These are phyloP conservation scores for Russula brevipes DNA, from an alignment of 768 basidiomycete species.

Conservation along the genomic window DNA sequence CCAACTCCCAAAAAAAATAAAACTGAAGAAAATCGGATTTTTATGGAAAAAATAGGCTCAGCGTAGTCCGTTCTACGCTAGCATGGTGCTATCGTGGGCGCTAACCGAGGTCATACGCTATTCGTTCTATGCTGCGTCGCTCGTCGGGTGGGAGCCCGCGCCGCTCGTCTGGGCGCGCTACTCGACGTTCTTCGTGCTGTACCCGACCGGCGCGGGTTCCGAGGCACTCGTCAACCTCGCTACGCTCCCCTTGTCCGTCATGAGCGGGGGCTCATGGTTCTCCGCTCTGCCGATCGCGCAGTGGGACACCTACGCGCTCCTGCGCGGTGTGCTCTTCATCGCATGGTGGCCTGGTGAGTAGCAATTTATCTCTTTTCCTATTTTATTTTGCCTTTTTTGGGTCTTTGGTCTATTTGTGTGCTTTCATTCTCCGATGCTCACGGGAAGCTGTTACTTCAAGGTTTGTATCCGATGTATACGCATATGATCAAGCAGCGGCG, in stretches of 20 bases:
- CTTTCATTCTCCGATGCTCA: slow-evolving; percentile 1
- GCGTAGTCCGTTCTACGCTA: slow-evolving; percentile 72
- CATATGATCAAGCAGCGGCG: slow-evolving; percentile 56
- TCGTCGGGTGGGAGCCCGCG: slow-evolving; percentile 49
- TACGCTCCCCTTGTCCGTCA: slow-evolving; percentile 53
- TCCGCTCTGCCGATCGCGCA: slow-evolving; percentile 31
- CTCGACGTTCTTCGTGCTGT: slow-evolving; percentile 90
- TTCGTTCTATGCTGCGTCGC: slow-evolving; percentile 69
- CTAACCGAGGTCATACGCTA: slow-evolving; percentile 90
- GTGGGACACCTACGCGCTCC: slow-evolving; percentile 38
- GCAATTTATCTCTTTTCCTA: slow-evolving; percentile 11
- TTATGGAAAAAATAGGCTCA: slow-evolving; percentile 41
- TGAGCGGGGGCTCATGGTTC: slow-evolving; percentile 28
- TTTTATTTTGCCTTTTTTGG: background rate
- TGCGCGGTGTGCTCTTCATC: slow-evolving; percentile 50
- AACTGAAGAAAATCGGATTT: background rate
- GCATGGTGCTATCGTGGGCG: slow-evolving; percentile 93
- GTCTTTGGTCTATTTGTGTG: background rate
- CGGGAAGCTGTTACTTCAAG: slow-evolving; percentile 27
- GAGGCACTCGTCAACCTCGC: slow-evolving; percentile 82
- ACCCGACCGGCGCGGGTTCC: slow-evolving; percentile 86
- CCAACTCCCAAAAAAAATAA: background rate
- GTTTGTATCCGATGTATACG: slow-evolving; percentile 50
- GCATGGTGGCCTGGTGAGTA: slow-evolving; percentile 86
- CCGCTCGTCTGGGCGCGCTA: slow-evolving; percentile 72